Percentiles rank a stretch among this genome's conserved stretches.
These are phyloP conservation scores for Stachybotrys chlorohalonatus DNA, from an alignment of 2,329 filamentous ascomycete species.

Conservation along the genomic window DNA sequence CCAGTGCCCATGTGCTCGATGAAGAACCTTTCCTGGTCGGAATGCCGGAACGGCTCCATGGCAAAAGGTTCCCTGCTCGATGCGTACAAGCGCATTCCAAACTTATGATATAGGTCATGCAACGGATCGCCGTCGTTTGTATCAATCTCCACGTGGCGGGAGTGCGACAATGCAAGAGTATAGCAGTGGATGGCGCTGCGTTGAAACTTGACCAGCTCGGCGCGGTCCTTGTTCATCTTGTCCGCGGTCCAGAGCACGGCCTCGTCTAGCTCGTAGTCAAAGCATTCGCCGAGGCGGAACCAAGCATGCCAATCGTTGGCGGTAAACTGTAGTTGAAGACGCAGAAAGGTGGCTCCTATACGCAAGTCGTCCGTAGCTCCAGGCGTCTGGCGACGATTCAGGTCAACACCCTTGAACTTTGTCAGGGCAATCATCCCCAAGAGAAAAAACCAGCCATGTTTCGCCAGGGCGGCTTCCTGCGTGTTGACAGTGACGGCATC, in stretches of 20 bases:
- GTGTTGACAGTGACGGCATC: slow-evolving; percentile 61
- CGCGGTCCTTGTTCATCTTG: slow-evolving; percentile 77
- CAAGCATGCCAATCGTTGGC: slow-evolving; percentile 81
- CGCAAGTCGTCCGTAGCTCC: slow-evolving; percentile 78
- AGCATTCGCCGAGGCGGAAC: slow-evolving; percentile 81
- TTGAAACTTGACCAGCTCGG: slow-evolving; percentile 66
- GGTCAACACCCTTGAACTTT: slow-evolving; percentile 65
- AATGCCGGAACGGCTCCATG: slow-evolving; percentile 51
- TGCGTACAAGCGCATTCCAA: slow-evolving; percentile 52
- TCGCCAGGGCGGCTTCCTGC: slow-evolving; percentile 62
- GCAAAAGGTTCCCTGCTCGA: slow-evolving; percentile 54
- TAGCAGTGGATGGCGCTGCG: slow-evolving; percentile 78
- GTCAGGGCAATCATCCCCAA: slow-evolving; percentile 81
- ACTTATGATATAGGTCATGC: slow-evolving; percentile 51
- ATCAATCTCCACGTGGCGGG: slow-evolving; percentile 32
- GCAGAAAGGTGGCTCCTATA: slow-evolving; percentile 69
- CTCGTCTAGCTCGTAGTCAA: slow-evolving; percentile 82
- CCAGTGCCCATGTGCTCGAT: slow-evolving; percentile 40
- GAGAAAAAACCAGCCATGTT: slow-evolving; percentile 85
- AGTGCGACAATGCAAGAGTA: slow-evolving; percentile 49
- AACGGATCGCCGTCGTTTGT: slow-evolving; percentile 41
- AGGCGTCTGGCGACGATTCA: slow-evolving; percentile 66
- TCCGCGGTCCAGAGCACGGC: slow-evolving; percentile 82
- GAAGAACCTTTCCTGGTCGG: slow-evolving; percentile 48
- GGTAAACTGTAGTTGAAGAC: slow-evolving; percentile 75